Evolutionary conservation across 306 rosid species (phyloP), one percentile per base, ranked within the genome.

Genomic region (Trifolium pratense): DNA sequence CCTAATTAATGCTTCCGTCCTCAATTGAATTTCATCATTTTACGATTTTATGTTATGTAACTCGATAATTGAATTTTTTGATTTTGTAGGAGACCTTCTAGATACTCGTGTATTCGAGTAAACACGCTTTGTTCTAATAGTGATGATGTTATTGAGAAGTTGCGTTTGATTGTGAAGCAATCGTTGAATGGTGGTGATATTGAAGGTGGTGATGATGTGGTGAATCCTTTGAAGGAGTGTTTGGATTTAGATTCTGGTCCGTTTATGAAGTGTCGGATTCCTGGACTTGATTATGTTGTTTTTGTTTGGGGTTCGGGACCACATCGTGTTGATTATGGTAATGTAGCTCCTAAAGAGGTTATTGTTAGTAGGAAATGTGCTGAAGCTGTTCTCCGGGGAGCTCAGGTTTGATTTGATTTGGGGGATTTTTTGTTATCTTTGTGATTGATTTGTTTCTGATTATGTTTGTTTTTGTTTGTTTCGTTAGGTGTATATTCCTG

Each of bases 321-420:
- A 3, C 94, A 86, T 66, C 14, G 68, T 21, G 81, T 94, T 75
- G 86, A 86, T 78, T 94, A 94, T 49, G 89, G 84, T 25, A 67
- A 68, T 84, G 85, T 16, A 26, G 80, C 88, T 77, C 91, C 92
- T 3, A 94, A 94, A 76, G 98, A 91, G 84, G 81, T 94, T 17
- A 84, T 89, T 71, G 97, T 94, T 68, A 94, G 96, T 66, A 82
- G 98, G 75, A 94, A 94, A 70, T 94, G 98, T 73, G 97, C 96
- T 11, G 97, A 94, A 86, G 98, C 97, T 0, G 98, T 94, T 87
- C 97, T 94, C 65, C 91, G 95, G 1, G 98, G 96, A 20, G 96
- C 98, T 78, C 97, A 94, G 98, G 98, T 94, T 12, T 21, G 20
- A 66, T 25, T 42, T 66, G 20, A 66, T 7, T 65, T 3, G 10